Evolutionary conservation across 1,139 yeast genomes (phyloP).

Genomic region (Zygoascus hellenicus): DNA sequence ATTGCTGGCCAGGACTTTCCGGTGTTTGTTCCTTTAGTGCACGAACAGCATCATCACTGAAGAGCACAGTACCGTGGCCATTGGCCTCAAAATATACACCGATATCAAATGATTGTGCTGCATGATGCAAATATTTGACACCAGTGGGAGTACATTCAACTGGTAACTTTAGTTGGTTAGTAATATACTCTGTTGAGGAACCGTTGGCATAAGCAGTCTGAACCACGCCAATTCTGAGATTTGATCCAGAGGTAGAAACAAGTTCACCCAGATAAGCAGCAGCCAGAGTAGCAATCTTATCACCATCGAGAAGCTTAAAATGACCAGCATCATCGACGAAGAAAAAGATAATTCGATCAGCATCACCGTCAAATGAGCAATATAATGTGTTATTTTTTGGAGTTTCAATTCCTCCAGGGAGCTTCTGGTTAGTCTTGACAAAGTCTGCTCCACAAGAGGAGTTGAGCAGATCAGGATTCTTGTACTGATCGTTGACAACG

Average conservation of each 20-base stretch:
- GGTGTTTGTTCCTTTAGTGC: conserved; percentile 30
- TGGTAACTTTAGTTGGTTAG: conserved; percentile 59
- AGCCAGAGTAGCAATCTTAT: conserved; percentile 79
- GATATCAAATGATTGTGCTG: conserved; percentile 74
- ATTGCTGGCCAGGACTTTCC: conserved; percentile 34
- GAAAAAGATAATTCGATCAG: conserved; percentile 89
- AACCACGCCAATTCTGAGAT: conserved; percentile 65
- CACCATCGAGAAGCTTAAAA: conserved; percentile 85
- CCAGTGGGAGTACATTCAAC: conserved; percentile 93
- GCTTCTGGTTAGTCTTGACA: conserved; percentile 80
- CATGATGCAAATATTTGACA: conserved; percentile 90
- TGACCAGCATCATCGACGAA: conserved; percentile 44
- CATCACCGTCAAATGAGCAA: conserved; percentile 95
- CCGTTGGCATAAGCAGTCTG: conserved; percentile 99
- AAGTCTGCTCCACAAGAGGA: conserved; percentile 90
- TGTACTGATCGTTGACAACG: conserved; percentile 57
- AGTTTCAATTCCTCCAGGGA: conserved; percentile 58
- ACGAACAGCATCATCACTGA: conserved; percentile 54
- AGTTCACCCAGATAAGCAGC: conserved; percentile 62
- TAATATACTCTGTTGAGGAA: conserved; percentile 69
- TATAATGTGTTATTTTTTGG: conserved; percentile 43
- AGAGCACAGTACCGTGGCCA: conserved; percentile 97
- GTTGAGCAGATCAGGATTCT: conserved; percentile 57
- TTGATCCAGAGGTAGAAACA: conserved; percentile 36
- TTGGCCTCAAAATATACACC: conserved; percentile 97